Percentiles rank a stretch among this genome's conserved stretches.
Evolutionary conservation across 2,329 filamentous ascomycete species (phyloP).

Genomic region (Epichloe hybrida): DNA sequence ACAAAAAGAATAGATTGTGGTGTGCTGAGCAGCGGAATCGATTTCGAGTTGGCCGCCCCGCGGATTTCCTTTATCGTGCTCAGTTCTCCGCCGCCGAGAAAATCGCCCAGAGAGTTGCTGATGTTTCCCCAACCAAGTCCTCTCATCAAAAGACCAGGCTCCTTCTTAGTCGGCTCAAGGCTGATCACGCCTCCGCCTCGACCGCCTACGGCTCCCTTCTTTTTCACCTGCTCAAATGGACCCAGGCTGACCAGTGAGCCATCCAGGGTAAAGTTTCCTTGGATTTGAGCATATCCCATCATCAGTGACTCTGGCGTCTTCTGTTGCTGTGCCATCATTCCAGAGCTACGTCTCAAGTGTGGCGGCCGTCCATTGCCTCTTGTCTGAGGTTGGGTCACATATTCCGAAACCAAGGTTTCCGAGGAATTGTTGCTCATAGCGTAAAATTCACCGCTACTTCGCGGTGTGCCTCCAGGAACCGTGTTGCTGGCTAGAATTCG

Average conservation of each 20-base stretch:
- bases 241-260: constrained; percentile 80
- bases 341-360: constrained; percentile 34
- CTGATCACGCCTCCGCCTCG: constrained; percentile 81
- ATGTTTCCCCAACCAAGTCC: constrained; percentile 80
- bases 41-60: constrained; percentile 69
- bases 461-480: constrained; percentile 58
- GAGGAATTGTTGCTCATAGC: constrained; percentile 89
- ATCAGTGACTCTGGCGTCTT: constrained; percentile 66
- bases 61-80: constrained; percentile 96
- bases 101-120: constrained; percentile 73
- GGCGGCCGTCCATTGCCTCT: constrained; percentile 25
- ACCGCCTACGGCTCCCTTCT: constrained; percentile 78
- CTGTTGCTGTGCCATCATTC: constrained; percentile 27
- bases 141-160: constrained; percentile 70
- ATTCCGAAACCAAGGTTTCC: constrained; percentile 86
- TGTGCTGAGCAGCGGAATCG: constrained; percentile 83
- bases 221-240: constrained; percentile 91
- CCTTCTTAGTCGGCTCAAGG: constrained; percentile 57
- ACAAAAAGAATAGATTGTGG: constrained; percentile 95
- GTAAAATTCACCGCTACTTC: constrained; percentile 91
- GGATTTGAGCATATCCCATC: constrained; percentile 95
- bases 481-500: constrained; percentile 68
- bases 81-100: constrained; percentile 75
- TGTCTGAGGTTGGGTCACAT: constrained; percentile 41
- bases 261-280: constrained; percentile 83